A percentile compares a stretch with the other conserved stretches of the same genome.
phyloP scores from a whole-genome alignment of 208 protist species.

The Herpetomonas muscarum region DNA sequence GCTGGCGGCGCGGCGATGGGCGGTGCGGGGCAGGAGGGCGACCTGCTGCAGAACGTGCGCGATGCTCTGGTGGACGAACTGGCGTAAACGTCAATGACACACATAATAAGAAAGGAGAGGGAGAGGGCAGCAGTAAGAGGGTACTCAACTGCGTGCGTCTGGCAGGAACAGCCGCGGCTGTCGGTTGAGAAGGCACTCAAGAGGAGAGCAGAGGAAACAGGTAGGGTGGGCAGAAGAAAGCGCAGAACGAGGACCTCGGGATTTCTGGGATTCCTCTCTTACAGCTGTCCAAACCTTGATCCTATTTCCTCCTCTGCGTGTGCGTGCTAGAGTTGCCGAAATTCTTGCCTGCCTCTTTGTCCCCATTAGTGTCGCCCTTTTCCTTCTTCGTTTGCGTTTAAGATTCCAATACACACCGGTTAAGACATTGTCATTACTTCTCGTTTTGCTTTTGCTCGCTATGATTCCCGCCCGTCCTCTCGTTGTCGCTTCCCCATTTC shows the following conservation, averaged over 20 bases:
- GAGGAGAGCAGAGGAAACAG: too few relatives aligned
- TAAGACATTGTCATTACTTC: too few relatives aligned
- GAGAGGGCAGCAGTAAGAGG: neutral
- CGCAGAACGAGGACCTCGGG: too few relatives aligned
- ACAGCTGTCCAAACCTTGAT: too few relatives aligned
- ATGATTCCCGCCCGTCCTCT: neutral
- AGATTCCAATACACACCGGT: too few relatives aligned
- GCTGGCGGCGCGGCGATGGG: slow-evolving; percentile 13
- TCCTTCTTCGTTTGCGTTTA: neutral
- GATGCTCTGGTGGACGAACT: slow-evolving; percentile 86
- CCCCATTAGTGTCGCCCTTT: neutral
- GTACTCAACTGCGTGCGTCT: too few relatives aligned
- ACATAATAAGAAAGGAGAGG: slow-evolving; percentile 4
- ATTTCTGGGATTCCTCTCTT: too few relatives aligned
- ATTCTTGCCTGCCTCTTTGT: neutral
- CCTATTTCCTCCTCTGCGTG: slow-evolving; percentile 1
- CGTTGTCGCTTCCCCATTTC: neutral
- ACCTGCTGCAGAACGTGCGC: slow-evolving; percentile 83
- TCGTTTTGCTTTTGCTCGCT: slow-evolving; percentile 2
- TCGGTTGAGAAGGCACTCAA: too few relatives aligned
- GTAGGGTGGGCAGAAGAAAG: too few relatives aligned
- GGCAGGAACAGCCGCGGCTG: too few relatives aligned
- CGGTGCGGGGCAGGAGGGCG: slow-evolving; percentile 32
- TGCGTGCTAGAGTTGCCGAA: neutral
- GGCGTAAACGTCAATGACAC: slow-evolving; percentile 38